Percentiles rank a stretch among this genome's conserved stretches.
Evolutionary conservation across 495 filamentous ascomycete species (phyloP).

Genomic region (Rostrohypoxylon terebratum): DNA sequence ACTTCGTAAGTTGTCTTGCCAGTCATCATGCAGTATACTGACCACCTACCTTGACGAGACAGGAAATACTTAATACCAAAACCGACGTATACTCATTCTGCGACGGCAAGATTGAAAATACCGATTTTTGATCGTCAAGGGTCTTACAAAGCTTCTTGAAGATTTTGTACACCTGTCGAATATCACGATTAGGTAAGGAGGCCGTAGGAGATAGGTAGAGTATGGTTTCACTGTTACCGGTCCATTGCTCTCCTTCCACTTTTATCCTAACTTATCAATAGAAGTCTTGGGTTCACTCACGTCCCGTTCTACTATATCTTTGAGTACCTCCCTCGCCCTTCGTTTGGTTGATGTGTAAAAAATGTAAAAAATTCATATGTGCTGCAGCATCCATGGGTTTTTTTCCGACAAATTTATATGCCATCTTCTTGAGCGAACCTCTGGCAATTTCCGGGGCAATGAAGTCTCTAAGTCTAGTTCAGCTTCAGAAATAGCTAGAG

Average conservation of each 20-base stretch:
- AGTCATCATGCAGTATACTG: neutral
- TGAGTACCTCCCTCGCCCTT: conserved; percentile 6
- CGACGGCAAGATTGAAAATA: conserved; percentile 22
- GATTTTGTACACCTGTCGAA: neutral
- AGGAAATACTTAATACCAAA: conserved; percentile 18
- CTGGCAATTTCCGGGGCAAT: conserved; percentile 10
- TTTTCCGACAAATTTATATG: conserved; percentile 17
- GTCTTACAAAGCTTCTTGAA: conserved; percentile 18
- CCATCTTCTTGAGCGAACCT: conserved; percentile 4
- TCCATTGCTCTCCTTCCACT: conserved; percentile 19
- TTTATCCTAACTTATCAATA: conserved; percentile 8
- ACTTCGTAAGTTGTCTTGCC: neutral
- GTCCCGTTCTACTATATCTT: conserved; percentile 8
- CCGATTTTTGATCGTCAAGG: conserved; percentile 14
- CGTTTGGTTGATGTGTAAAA: conserved; percentile 5
- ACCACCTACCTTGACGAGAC: conserved; percentile 17
- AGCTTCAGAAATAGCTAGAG: neutral
- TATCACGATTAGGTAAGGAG: neutral
- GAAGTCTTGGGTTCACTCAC: neutral
- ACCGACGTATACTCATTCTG: conserved; percentile 21
- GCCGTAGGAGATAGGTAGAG: no score
- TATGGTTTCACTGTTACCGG: neutral
- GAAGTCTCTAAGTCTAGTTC: conserved; percentile 3
- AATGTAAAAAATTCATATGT: conserved; percentile 12
- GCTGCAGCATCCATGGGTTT: conserved; percentile 15